Base-by-base conservation (phyloP, 2,329 filamentous ascomycete species). In the Aspergillus cejpii region DNA sequence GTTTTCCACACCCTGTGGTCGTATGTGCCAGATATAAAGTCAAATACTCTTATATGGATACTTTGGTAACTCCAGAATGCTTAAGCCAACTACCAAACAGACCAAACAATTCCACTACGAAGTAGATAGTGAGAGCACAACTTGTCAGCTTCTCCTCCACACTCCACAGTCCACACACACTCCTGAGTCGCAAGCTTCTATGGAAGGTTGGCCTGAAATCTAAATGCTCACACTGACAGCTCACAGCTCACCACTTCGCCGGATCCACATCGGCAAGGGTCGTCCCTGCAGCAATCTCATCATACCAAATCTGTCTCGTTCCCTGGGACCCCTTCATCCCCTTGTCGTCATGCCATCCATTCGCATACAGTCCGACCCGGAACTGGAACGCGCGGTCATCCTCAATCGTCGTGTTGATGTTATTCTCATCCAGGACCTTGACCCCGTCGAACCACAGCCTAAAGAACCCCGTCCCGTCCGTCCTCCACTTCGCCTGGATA, bases 251-350 rank as follows among this genome's bases (percentile, higher is more conserved):
- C 47, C 41, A 48, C 34, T 46, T 33, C 19, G 26, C 41, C 1
- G 67, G 64, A 45, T 70, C 64, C 1, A 63, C 68, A 53, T 73
- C 70, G 6, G 58, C 57, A 48, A 67, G 70, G 1, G 56, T 62
- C 2, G 67, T 68, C 1, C 71, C 74, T 6, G 69, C 60, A 5
- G 69, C 65, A 47, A 76, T 67, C 61, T 75, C 67, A 50, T 76
- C 74, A 51, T 68, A 74, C 71, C 72, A 77, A n/a, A 75, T 55
- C 59, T 74, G 65, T 7, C 74, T 62, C 17, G 68, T 69, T 0
- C 55, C 52, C 61, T 75, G 72, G 12, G 48, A 65, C 1, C 70
- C 72, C 37, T 62, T 51, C 53, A 65, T 63, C 11, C 60, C 54
- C 1, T 58, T 58, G 28, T 71, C 61, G 47, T 76, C 73, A 45